Base-by-base conservation (phyloP, 768 basidiomycete genomes). In the Mycena vulgaris region DNA sequence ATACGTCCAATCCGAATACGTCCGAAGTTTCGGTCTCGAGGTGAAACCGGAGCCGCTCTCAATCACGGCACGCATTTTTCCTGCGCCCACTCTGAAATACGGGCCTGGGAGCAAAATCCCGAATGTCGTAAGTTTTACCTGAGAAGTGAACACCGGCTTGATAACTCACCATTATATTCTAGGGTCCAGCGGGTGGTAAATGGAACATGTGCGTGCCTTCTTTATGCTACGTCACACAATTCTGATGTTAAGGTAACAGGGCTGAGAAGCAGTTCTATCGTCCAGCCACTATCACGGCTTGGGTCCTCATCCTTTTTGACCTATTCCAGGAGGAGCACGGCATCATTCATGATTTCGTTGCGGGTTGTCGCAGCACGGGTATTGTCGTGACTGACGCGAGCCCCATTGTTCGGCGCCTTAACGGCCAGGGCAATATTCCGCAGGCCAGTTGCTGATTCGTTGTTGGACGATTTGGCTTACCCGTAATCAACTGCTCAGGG, bases 181-280 rank as follows among this genome's bases (percentile, higher is more conserved):
- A 93, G 91, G 77, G 76, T 33, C 93, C 93, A 0, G 80, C 77
- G 8, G 89, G 93, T 59, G 94, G 93, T 9, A 78, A 87, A 0
- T 95, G 93, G 93, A 95, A 95, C 62, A 93, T 95, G 94, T 72
- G 25, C 28, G 71, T 57, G 11, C 30, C 1, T 39, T 53, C 0
- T 23, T 30, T n/a, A 5, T 11, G 9, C 7, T 45, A 55, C 10
- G 8, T n/a, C n/a, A n/a, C 16, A 28, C 3, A 3, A 11, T 10
- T 57, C 37, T 86, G 85, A 74, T 63, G 40, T 87, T 85, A 0
- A 74, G 76, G 0, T 85, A 87, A 87, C 88, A 42, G 79, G 85
- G 84, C 92, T 2, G 91, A 93, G 70, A 93, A 93, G 70, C 83
- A 84, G 28, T 93, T 95, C 79, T 91, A 82, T 79, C 80, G 79